A percentile compares a stretch with the other conserved stretches of the same genome.
phyloP scores from a whole-genome alignment of 768 basidiomycete genomes.

The Lyophyllum semitale region DNA sequence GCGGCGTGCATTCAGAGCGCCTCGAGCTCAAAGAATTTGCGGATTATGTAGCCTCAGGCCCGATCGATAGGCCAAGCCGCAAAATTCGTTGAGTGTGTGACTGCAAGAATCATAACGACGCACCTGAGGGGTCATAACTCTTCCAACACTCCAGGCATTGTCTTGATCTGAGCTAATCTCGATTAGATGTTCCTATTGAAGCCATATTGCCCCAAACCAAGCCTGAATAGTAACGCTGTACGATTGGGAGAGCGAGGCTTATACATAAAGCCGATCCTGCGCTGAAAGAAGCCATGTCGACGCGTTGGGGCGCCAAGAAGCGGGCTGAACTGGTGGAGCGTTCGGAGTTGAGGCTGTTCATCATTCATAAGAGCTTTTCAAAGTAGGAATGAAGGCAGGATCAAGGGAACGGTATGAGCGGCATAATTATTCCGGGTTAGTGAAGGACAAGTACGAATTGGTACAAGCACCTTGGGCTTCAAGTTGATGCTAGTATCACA shows the following conservation, averaged over 20 bases:
- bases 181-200: too few species aligned
- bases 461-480: background rate
- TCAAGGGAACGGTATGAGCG: background rate
- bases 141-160: too few species aligned
- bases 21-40: too few species aligned
- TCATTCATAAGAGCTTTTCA: slow-evolving; percentile 11
- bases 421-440: background rate
- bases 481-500: background rate
- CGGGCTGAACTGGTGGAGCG: background rate
- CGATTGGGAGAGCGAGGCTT: slow-evolving; percentile 15
- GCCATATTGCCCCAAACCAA: too few species aligned
- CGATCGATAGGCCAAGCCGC: too few species aligned
- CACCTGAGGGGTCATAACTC: too few species aligned
- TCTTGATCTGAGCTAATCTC: too few species aligned
- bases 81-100: too few species aligned
- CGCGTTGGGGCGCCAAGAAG: slow-evolving; percentile 10
- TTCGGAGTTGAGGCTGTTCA: slow-evolving; percentile 9
- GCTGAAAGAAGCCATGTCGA: slow-evolving; percentile 10
- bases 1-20: too few species aligned
- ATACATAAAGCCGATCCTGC: background rate
- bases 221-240: too few species aligned
- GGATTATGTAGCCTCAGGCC: too few species aligned
- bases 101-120: too few species aligned
- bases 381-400: background rate
- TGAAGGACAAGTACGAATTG: background rate